phyloP scores from a whole-genome alignment of 176 grass and related monocot species.

The Hyparrhenia diplandra region DNA sequence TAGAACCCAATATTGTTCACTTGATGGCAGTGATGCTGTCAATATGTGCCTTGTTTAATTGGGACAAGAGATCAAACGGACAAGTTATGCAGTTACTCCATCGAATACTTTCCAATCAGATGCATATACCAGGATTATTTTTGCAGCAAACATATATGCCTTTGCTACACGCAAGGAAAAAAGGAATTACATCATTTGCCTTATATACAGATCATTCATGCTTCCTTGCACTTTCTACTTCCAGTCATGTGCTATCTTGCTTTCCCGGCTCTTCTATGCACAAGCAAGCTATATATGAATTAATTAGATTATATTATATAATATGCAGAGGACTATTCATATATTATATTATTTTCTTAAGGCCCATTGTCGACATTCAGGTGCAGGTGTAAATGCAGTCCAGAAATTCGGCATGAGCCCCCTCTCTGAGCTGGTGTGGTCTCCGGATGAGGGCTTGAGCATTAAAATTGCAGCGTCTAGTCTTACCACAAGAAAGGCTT shows the following conservation, averaged over 20 bases:
- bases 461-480: constrained; percentile 61
- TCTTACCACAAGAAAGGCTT: constrained; percentile 52
- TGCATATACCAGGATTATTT: neutral
- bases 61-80: neutral
- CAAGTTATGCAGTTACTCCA: neutral
- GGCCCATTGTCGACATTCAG: constrained; percentile 40
- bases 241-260: neutral
- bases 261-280: neutral
- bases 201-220: neutral
- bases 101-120: neutral
- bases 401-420: constrained; percentile 46
- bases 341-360: constrained; percentile 37
- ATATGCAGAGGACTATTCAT: constrained; percentile 11
- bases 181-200: neutral
- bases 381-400: constrained; percentile 95
- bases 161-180: neutral
- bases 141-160: neutral
- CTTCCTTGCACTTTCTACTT: neutral
- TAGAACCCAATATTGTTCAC: neutral
- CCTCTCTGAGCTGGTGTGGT: constrained; percentile 79
- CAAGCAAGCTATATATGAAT: neutral
- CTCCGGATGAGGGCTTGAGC: constrained; percentile 58
- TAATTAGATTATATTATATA: neutral
- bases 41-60: neutral
- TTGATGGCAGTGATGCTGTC: neutral